Base-by-base conservation (phyloP, 352 stramenopile genomes). In the Globisporangium heterothallicum region DNA sequence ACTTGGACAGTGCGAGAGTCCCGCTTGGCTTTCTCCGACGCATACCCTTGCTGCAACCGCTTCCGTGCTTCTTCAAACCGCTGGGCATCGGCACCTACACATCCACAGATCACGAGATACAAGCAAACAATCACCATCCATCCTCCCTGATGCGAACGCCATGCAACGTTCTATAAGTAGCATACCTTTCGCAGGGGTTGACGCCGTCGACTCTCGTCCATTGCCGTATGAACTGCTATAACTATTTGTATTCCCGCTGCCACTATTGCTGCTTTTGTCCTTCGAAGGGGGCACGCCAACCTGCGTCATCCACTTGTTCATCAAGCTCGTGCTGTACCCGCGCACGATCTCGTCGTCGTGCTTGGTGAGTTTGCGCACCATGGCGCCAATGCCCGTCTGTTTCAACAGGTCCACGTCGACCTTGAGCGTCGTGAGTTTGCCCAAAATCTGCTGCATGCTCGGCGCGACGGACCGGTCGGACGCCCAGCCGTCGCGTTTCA, bases 351-450 rank as follows among this genome's bases (percentile, higher is more conserved):
- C 72, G 48, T 94, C 84, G 18, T 85, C 59, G 61, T 94, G 84
- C 60, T 94, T 94, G 54, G 80, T 86, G 51, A 92, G 72, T 49
- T 92, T 92, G 63, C 80, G 86, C 32, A 94, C 84, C 53, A 78
- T 75, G 22, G 80, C 78, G 35, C 84, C 84, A 53, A 94, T 89
- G 49, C 79, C 75, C 25, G 81, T 94, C 49, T 70, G 66, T 55
- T 86, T 74, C 47, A 94, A 63, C 52, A 92, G 63, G 10, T 83
- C 78, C 30, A 82, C 73, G 60, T 94, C 79, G 54, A 89, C 81
- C 32, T 78, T 72, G 6, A 91, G 64, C 36, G 82, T 88, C 45
- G 78, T 91, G 56, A 94, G 76, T 27, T 79, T 75, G 13, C 72
- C 69, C 44, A 94, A 64, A 18, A 92, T 64, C 25, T 69, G 63